These are phyloP conservation scores for Phyllachora maydis DNA, from an alignment of 2,329 filamentous ascomycete species.

Conservation along the genomic window DNA sequence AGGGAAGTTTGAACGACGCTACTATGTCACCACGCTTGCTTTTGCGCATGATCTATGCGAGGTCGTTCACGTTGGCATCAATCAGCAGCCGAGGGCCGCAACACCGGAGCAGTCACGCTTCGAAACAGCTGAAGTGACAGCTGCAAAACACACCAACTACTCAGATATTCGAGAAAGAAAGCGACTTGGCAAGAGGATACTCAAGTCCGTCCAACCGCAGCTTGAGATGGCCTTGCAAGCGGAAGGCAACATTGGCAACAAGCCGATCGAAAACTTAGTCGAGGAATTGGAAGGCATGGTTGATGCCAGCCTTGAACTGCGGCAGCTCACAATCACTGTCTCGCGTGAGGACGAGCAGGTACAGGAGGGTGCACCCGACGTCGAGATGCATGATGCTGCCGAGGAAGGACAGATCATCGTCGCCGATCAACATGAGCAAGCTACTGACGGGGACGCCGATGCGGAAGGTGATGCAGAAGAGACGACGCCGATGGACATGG, in stretches of 20 bases:
- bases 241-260: constrained; percentile 62
- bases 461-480: constrained; percentile 12
- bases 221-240: constrained; percentile 58
- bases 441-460: constrained; percentile 9
- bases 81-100: constrained; percentile 13
- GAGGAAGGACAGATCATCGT: constrained; percentile 25
- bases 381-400: constrained; percentile 29
- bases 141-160: constrained; percentile 27
- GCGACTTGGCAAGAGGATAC: constrained; percentile 72
- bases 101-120: constrained; percentile 8
- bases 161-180: constrained; percentile 62
- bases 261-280: constrained; percentile 46
- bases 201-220: constrained; percentile 61
- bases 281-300: constrained; percentile 56
- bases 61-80: constrained; percentile 30
- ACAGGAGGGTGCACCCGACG: too few relatives aligned
- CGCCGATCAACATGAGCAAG: constrained; percentile 10
- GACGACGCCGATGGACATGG: too few relatives aligned
- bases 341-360: constrained; percentile 15
- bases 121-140: constrained; percentile 23
- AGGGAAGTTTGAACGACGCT: constrained; percentile 27
- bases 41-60: constrained; percentile 37
- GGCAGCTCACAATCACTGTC: constrained; percentile 15
- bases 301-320: constrained; percentile 42
- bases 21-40: constrained; percentile 33